Evolutionary conservation across 371 early-diverging fungal species (phyloP).

Genomic region (Sporodiniella umbellata): DNA sequence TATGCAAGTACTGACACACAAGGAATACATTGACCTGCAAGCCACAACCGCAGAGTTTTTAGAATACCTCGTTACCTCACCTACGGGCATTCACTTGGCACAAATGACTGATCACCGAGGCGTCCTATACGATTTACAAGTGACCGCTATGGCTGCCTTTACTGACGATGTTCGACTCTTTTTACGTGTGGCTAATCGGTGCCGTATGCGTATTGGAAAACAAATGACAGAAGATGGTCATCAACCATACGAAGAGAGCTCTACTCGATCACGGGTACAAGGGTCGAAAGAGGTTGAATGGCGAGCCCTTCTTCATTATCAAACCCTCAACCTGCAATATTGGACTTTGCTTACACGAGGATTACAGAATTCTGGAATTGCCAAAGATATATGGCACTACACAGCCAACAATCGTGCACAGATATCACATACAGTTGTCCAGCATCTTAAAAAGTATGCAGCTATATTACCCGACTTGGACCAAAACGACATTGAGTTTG

Average conservation of each 20-base stretch:
- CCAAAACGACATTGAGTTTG: slow-evolving; percentile 17
- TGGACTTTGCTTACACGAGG: slow-evolving; percentile 50
- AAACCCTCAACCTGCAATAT: slow-evolving; percentile 49
- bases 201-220: slow-evolving; percentile 60
- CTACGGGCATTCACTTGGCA: slow-evolving; percentile 57
- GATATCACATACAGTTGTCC: slow-evolving; percentile 26
- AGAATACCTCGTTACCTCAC: slow-evolving; percentile 58
- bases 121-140: slow-evolving; percentile 63
- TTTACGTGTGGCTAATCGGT: slow-evolving; percentile 59
- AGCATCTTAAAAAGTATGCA: slow-evolving; percentile 19
- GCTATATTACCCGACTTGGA: slow-evolving; percentile 6
- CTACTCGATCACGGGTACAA: neutral
- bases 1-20: slow-evolving; percentile 56
- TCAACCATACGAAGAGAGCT: slow-evolving; percentile 36
- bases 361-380: slow-evolving; percentile 40
- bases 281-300: slow-evolving; percentile 4
- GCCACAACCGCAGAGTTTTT: slow-evolving; percentile 55
- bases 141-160: slow-evolving; percentile 59
- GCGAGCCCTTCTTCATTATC: slow-evolving; percentile 27
- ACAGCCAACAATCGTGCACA: slow-evolving; percentile 22
- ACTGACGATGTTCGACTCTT: slow-evolving; percentile 62
- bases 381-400: slow-evolving; percentile 39
- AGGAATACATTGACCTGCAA: slow-evolving; percentile 59
- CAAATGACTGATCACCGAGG: slow-evolving; percentile 65
- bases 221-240: slow-evolving; percentile 36